A percentile compares a stretch with the other conserved stretches of the same genome.
phyloP scores from a whole-genome alignment of 2,329 filamentous ascomycete species.

The Sarocladiaceae sp. region DNA sequence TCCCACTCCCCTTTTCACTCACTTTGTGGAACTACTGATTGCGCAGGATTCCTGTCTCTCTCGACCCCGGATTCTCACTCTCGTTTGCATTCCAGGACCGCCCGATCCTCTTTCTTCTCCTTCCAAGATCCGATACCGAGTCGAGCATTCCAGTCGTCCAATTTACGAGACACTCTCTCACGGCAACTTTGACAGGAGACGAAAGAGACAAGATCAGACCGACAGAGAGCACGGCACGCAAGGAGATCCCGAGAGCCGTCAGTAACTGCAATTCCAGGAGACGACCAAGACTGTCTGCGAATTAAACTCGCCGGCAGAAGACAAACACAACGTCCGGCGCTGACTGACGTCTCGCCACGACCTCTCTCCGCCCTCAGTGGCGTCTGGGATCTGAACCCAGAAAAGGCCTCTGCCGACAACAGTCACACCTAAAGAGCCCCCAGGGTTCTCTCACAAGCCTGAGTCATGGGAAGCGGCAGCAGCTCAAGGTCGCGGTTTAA shows the following conservation, averaged over 20 bases:
- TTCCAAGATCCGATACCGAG: constrained; percentile 1
- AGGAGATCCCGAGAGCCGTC: background rate
- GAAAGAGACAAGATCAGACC: background rate
- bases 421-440: background rate
- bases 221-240: too few relatives aligned
- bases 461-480: constrained; percentile 12
- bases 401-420: constrained; percentile 2
- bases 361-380: constrained; percentile 5
- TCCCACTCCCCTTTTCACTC: constrained; percentile 1
- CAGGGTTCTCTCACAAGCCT: constrained; percentile 5
- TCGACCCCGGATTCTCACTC: background rate
- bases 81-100: constrained; percentile 7
- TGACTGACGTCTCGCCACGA: background rate
- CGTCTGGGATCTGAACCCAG: background rate
- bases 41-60: constrained; percentile 4
- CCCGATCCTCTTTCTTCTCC: background rate
- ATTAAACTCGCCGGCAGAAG: background rate
- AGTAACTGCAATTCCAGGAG: background rate
- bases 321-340: background rate
- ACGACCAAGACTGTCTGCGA: constrained; percentile 7
- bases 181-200: background rate
- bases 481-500: constrained; percentile 9
- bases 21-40: constrained; percentile 9
- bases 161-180: background rate
- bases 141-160: constrained; percentile 8